Percentiles rank a stretch among this genome's conserved stretches.
Evolutionary conservation across 1,139 yeast genomes (phyloP).

Genomic region (Wickerhamomyces sp.): DNA sequence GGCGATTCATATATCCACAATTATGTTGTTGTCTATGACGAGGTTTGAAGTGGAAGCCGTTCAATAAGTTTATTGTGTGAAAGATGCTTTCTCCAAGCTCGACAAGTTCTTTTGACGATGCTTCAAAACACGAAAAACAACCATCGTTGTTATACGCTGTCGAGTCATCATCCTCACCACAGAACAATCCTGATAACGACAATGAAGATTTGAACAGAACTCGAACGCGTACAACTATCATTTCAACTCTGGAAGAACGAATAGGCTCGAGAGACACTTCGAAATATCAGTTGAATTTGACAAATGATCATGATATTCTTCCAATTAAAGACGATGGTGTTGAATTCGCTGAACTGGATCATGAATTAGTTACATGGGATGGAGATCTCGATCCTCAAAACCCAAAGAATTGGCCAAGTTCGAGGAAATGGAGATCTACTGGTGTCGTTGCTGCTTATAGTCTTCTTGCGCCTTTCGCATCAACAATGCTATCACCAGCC

Average conservation of each 20-base stretch:
- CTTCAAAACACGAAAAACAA: no score
- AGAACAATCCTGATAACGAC: background rate
- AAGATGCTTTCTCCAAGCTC: no score
- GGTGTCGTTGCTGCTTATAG: constrained; percentile 46
- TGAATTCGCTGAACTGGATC: constrained; percentile 48
- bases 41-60: no score
- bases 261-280: constrained; percentile 12
- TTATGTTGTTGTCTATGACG: no score
- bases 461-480: constrained; percentile 52
- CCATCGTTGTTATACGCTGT: no score
- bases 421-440: constrained; percentile 39
- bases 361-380: constrained; percentile 64
- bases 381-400: constrained; percentile 53
- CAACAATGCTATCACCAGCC: constrained; percentile 58
- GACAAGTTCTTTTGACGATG: no score
- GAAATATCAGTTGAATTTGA: background rate
- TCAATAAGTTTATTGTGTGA: no score
- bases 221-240: constrained; percentile 34
- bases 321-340: constrained; percentile 43
- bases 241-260: constrained; percentile 33
- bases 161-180: no score
- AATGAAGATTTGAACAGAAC: constrained; percentile 28
- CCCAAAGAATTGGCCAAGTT: constrained; percentile 54
- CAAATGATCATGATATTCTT: constrained; percentile 23
- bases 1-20: no score